A percentile compares a stretch with the other conserved stretches of the same genome.
Conservation (phyloP, 1,284 basidiomycete species). For the Chalciporus piperatoides region DNA sequence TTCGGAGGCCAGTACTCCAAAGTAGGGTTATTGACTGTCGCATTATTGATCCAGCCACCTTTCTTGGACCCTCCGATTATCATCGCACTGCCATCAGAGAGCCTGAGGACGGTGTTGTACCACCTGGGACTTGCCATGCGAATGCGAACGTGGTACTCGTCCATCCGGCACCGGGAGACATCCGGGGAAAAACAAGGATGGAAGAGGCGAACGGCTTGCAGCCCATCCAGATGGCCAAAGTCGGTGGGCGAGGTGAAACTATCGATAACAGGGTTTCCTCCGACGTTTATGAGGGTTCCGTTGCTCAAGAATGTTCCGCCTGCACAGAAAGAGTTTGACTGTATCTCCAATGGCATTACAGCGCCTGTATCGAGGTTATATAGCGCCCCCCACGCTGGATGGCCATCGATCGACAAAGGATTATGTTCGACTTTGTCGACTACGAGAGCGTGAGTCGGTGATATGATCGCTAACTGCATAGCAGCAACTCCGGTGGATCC, state of each 20-base stretch:
- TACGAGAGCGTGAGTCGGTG: slow-evolving; percentile 65
- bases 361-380: slow-evolving; percentile 66
- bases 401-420: slow-evolving; percentile 63
- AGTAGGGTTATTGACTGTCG: slow-evolving; percentile 75
- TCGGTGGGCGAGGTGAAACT: slow-evolving; percentile 61
- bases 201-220: slow-evolving; percentile 72
- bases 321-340: slow-evolving; percentile 87
- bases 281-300: slow-evolving; percentile 72
- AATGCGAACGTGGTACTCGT: slow-evolving; percentile 61
- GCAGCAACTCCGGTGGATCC: slow-evolving; percentile 77
- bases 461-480: slow-evolving; percentile 76
- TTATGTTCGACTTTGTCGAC: slow-evolving; percentile 87
- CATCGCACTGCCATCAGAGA: slow-evolving; percentile 76
- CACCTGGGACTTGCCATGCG: slow-evolving; percentile 72
- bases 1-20: slow-evolving; percentile 81
- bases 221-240: slow-evolving; percentile 71
- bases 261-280: slow-evolving; percentile 72
- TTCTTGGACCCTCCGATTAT: slow-evolving; percentile 76
- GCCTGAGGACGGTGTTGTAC: slow-evolving; percentile 69
- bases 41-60: slow-evolving; percentile 80
- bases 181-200: slow-evolving; percentile 59
- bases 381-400: slow-evolving; percentile 75
- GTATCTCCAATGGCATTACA: slow-evolving; percentile 59
- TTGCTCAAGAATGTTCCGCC: slow-evolving; percentile 75
- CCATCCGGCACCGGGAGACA: slow-evolving; percentile 52